Conservation (phyloP, 805 yeast species). For the Sugiyamaella chiloensis region DNA sequence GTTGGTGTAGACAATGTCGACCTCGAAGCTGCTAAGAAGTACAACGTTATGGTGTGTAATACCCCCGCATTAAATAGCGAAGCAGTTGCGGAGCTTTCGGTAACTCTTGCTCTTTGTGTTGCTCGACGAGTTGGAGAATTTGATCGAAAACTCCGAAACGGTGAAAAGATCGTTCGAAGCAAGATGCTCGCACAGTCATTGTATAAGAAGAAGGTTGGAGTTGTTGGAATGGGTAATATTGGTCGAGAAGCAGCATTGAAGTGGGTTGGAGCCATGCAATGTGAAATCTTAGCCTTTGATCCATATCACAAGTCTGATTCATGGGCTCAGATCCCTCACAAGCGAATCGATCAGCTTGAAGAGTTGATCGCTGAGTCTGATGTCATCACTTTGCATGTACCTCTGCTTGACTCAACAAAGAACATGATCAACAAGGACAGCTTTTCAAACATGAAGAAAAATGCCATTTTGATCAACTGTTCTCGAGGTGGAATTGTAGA, state of each 20-base stretch:
- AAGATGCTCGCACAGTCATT: constrained; percentile 12
- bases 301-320: constrained; percentile 7
- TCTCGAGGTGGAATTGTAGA: constrained; percentile 19
- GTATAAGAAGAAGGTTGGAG: constrained; percentile 10
- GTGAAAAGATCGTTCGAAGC: constrained; percentile 11
- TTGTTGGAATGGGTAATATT: constrained; percentile 13
- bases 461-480: constrained; percentile 16
- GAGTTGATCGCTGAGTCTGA: constrained; percentile 11
- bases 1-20: constrained; percentile 14
- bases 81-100: constrained; percentile 13
- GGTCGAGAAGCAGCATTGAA: constrained; percentile 12
- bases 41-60: constrained; percentile 6
- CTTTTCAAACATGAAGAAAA: constrained; percentile 9
- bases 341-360: constrained; percentile 7
- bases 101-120: constrained; percentile 6
- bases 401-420: constrained; percentile 8
- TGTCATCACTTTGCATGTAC: constrained; percentile 12
- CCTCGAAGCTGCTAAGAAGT: constrained; percentile 11
- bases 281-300: constrained; percentile 11
- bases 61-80: constrained; percentile 13
- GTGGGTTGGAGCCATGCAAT: constrained; percentile 15
- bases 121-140: constrained; percentile 9
- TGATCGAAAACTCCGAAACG: constrained; percentile 10
- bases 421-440: constrained; percentile 7
- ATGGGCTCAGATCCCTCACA: constrained; percentile 8